Evolutionary conservation across 192 early-diverging fungal genomes (phyloP), one percentile per base, ranked within the genome.

Genomic region (Oehlia diaphana): DNA sequence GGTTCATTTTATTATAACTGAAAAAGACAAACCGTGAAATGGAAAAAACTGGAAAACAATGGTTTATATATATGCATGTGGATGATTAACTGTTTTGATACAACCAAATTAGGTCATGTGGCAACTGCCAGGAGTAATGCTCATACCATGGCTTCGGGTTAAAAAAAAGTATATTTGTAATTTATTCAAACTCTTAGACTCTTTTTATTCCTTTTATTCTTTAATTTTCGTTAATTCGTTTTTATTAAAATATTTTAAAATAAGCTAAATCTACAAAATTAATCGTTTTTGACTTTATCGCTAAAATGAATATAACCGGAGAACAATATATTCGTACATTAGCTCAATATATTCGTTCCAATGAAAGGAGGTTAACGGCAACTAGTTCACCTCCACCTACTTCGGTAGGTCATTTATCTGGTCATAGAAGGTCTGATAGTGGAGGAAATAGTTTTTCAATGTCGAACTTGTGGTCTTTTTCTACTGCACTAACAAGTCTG

Each of bases 241-340:
- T 31, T 47, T 47, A 47, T 47, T 47, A 47, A 47, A 1, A 47
- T 31, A 47, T 47, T 47, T 47, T 47, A 2, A 47, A 0, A 47
- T 12, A 47, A 47, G 44, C 6, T 42, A 42, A 42, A 8, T 8
- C 6, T 13, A 47, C 44, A 47, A 12, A 47, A 10, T 47, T 47
- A 47, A 47, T 12, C 9, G 10, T 0, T 0, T 7, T 21, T 14
- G 13, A 42, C 19, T 26, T 67, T 67, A 70, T n/a, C 21, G 12
- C 23, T 14, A 31, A 37, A 33, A 39, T 81, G 23, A 47, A 72
- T 35, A 78, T 87, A 66, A 65, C 82, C 61, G 85, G 86, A 77
- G 89, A 90, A 70, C 84, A 86, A 77, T 90, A 85, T 79, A 80
- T 90, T 72, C 86, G 89, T 77, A 90, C 86, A 14, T 75, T 90